Evolutionary conservation across 441 rosid genomes (phyloP).

Genomic region (Viola pubescens): DNA sequence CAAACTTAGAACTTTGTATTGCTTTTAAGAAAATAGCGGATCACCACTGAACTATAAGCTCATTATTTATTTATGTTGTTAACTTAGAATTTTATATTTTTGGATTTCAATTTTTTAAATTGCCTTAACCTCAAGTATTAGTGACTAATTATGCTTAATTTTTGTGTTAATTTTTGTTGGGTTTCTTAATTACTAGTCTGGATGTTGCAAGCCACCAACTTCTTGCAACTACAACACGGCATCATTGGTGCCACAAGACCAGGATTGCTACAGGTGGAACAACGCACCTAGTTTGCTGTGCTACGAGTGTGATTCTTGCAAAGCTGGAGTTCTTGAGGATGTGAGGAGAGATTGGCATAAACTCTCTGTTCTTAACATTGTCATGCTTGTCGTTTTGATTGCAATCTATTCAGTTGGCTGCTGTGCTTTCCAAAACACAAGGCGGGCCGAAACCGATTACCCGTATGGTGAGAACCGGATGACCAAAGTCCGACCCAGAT

Average conservation of each 20-base stretch:
- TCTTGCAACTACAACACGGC: conserved; percentile 54
- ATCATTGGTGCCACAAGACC: conserved; percentile 43
- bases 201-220: conserved; percentile 92
- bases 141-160: background rate
- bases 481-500: conserved; percentile 69
- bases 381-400: conserved; percentile 59
- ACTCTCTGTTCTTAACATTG: conserved; percentile 58
- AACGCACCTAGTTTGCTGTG: conserved; percentile 49
- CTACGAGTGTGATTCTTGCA: conserved; percentile 87
- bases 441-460: conserved; percentile 53
- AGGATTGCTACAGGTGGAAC: conserved; percentile 78
- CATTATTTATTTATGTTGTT: no score
- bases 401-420: conserved; percentile 68
- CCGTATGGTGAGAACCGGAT: conserved; percentile 66
- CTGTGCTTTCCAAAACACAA: conserved; percentile 67
- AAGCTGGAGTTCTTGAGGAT: conserved; percentile 78
- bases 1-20: background rate
- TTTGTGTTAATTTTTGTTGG: background rate
- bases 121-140: background rate
- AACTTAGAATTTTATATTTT: no score
- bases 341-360: conserved; percentile 75
- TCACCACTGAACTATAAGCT: no score
- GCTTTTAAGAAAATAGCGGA: no score
- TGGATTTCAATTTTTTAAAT: no score
- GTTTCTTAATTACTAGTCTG: conserved; percentile 36